Percentiles rank a stretch among this genome's conserved stretches.
These are phyloP conservation scores for Fusarium zealandicum DNA, from an alignment of 2,329 filamentous ascomycete genomes.

Conservation along the genomic window DNA sequence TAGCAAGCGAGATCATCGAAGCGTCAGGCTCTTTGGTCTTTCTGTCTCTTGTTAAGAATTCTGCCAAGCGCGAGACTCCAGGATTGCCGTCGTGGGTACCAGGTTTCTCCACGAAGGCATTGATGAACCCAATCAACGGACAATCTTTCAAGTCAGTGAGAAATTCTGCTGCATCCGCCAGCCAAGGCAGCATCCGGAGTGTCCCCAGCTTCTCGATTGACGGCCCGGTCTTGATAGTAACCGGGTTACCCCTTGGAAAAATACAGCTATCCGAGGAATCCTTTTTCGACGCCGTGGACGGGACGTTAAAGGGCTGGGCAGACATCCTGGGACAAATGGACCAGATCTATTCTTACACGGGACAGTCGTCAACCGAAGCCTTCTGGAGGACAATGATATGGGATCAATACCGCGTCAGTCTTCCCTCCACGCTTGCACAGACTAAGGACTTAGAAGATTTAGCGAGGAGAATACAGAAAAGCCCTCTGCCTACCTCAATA, in stretches of 20 bases:
- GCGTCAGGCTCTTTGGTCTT: not conserved
- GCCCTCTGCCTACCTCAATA: no score
- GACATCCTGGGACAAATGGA: not conserved
- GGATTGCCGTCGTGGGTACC: not conserved
- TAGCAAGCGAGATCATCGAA: not conserved
- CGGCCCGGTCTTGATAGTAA: not conserved
- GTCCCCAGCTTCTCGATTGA: not conserved
- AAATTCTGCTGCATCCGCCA: not conserved
- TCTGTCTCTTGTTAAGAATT: not conserved
- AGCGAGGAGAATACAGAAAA: not conserved
- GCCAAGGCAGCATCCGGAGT: not conserved
- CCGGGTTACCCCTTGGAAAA: not conserved
- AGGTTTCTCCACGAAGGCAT: not conserved
- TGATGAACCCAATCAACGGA: not conserved
- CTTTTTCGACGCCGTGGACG: not conserved
- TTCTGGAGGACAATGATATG: conserved; percentile 1
- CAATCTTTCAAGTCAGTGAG: not conserved
- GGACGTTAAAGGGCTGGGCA: not conserved
- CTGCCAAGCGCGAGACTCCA: not conserved
- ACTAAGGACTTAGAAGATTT: not conserved
- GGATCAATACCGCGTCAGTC: not conserved
- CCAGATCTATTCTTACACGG: not conserved
- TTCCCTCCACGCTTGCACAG: not conserved
- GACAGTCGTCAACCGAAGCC: not conserved
- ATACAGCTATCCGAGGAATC: not conserved